Base-by-base conservation (phyloP, 116 monocot genomes). In the Trichopus zeylanicus region DNA sequence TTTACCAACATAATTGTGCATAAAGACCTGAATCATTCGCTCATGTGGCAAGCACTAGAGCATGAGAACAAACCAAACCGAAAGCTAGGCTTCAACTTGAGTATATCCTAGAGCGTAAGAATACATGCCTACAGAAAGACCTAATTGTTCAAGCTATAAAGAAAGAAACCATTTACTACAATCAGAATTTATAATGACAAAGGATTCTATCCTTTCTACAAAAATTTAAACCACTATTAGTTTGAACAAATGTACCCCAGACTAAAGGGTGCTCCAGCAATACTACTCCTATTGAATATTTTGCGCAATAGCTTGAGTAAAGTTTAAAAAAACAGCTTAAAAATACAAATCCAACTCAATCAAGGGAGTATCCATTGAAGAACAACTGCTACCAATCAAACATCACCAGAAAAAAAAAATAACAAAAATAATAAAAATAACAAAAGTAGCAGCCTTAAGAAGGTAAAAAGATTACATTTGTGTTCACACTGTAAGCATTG, bases 401-500 rank as follows among this genome's bases (percentile, higher is more conserved):
- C 20, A 29, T 37, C 38, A 34, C n/a, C 42, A 42, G 42, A 10
- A 42, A 42, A 42, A 42, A 42, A 13, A 42, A 33, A n/a, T n/a
- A n/a, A n/a, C n/a, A n/a, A n/a, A n/a, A n/a, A n/a, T n/a, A n/a
- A n/a, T n/a, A n/a, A n/a, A n/a, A n/a, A 42, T 16, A 42, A 13
- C 42, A 42, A 13, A 42, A 42, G n/a, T 42, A 1, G 18, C n/a
- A 1, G 42, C 18, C 10, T 9, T 27, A 26, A 15, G 28, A 53
- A 23, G 39, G 12, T 37, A 0, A 64, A n/a, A 57, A 18, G 30
- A 51, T 69, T 94, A 89, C 94, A 94, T 75, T 64, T 79, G 35
- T 57, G 66, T 81, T 83, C 78, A 60, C 94, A 94, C 46, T 78
- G 86, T 19, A 62, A 62, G 71, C 94, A 94, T 67, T 86, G 67